A percentile compares a stretch with the other conserved stretches of the same genome.
These are phyloP conservation scores for Tylopilus sp. DNA, from an alignment of 768 basidiomycete genomes.

Conservation along the genomic window DNA sequence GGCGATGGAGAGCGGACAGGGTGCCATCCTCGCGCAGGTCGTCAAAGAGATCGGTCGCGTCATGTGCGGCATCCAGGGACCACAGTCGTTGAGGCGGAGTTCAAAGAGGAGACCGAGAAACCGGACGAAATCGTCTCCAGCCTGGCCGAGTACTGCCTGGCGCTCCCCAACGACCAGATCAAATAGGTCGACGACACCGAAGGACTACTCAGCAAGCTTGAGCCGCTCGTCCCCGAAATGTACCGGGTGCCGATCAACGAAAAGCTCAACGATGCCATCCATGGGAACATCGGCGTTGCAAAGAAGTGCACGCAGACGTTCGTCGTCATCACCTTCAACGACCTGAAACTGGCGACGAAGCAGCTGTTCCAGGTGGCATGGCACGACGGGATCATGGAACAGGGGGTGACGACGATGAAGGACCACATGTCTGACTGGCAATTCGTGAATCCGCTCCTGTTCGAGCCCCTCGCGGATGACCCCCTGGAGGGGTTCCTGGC, in stretches of 20 bases:
- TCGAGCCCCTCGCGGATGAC: too few relatives aligned
- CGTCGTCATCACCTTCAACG: constrained; percentile 93
- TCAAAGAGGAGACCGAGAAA: too few relatives aligned
- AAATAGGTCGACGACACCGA: too few relatives aligned
- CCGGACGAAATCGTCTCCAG: constrained; percentile 88
- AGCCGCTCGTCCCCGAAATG: constrained; percentile 90
- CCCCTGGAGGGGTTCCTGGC: too few relatives aligned
- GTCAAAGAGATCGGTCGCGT: constrained; percentile 84
- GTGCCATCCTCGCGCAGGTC: too few relatives aligned
- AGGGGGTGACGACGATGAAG: constrained; percentile 65
- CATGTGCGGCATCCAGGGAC: constrained; percentile 91
- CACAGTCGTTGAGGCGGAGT: constrained; percentile 70
- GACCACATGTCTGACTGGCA: too few relatives aligned
- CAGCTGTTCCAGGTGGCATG: constrained; percentile 82
- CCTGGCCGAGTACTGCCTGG: constrained; percentile 88
- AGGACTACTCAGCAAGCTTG: constrained; percentile 76
- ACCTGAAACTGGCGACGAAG: constrained; percentile 81
- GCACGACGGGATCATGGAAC: constrained; percentile 72
- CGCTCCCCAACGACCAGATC: too few relatives aligned
- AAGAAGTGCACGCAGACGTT: constrained; percentile 95
- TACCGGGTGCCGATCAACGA: constrained; percentile 80
- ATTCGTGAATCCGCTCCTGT: too few relatives aligned
- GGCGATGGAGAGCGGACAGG: too few relatives aligned
- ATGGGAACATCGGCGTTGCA: constrained; percentile 96
- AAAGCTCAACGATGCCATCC: too few relatives aligned